Conservation (phyloP, 257 asterid species). For the Verbascum thapsus region DNA sequence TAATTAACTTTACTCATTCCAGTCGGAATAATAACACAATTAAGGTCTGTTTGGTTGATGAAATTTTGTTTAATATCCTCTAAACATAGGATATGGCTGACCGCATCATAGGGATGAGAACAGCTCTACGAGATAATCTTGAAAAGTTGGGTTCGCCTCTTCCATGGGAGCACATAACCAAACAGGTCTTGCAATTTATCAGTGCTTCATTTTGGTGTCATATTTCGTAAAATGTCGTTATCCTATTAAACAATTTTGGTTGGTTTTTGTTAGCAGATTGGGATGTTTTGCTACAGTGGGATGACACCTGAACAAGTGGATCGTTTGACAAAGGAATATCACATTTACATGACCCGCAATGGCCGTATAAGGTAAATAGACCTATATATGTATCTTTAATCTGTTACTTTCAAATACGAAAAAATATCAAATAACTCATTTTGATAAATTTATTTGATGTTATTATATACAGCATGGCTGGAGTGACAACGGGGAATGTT, state of each 20-base stretch:
- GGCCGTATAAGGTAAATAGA: conserved; percentile 87
- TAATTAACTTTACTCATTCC: not conserved
- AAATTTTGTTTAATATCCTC: too few relatives aligned
- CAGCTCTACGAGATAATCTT: conserved; percentile 71
- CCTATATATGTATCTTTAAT: not conserved
- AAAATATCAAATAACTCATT: too few relatives aligned
- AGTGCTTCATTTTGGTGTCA: not conserved
- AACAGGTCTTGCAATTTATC: conserved; percentile 58
- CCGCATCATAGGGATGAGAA: conserved; percentile 92
- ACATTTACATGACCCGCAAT: conserved; percentile 93
- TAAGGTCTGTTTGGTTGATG: too few relatives aligned
- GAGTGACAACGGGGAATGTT: too few relatives aligned
- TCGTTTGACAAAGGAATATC: conserved; percentile 80
- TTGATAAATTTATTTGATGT: too few relatives aligned
- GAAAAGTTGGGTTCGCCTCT: conserved; percentile 86
- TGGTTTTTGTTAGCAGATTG: conserved; percentile 60
- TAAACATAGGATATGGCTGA: conserved; percentile 99
- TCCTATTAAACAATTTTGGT: not conserved
- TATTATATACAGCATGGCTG: too few relatives aligned
- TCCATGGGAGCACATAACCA: conserved; percentile 96
- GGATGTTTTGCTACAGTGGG: conserved; percentile 99
- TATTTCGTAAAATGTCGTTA: not conserved
- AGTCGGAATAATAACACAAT: not conserved
- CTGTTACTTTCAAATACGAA: too few relatives aligned
- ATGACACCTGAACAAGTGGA: conserved; percentile 98